A percentile compares a stretch with the other conserved stretches of the same genome.
phyloP scores from a whole-genome alignment of 2,329 filamentous ascomycete species.

The Xylaria sp. region DNA sequence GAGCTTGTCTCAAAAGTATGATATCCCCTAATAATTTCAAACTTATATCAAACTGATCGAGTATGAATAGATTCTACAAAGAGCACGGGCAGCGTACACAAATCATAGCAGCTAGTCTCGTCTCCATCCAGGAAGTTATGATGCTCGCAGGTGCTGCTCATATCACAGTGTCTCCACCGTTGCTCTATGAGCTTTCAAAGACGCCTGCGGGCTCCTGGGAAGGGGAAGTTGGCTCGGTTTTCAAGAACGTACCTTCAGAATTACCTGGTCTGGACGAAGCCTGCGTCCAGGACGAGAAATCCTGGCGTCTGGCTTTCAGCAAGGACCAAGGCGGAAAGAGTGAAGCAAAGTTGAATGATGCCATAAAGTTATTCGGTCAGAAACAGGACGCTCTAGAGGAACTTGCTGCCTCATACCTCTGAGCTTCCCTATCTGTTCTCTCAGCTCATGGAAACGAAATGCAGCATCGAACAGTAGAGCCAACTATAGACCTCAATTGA shows the following conservation, averaged over 20 bases:
- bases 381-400: slow-evolving; percentile 22
- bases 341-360: slow-evolving; percentile 17
- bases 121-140: slow-evolving; percentile 22
- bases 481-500: too few species aligned
- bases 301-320: slow-evolving; percentile 20
- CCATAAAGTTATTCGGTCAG: slow-evolving; percentile 10
- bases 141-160: slow-evolving; percentile 21
- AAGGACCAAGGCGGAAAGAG: slow-evolving; percentile 18
- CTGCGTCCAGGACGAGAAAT: not conserved
- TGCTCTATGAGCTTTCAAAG: slow-evolving; percentile 13
- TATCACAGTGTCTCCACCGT: slow-evolving; percentile 14
- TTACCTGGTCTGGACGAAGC: not conserved
- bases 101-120: slow-evolving; percentile 19
- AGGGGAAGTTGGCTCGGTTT: slow-evolving; percentile 18
- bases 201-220: slow-evolving; percentile 10
- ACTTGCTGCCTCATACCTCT: not conserved
- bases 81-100: slow-evolving; percentile 11
- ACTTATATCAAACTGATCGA: not conserved
- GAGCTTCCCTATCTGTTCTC: not conserved
- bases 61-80: not conserved
- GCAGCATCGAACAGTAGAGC: too few species aligned
- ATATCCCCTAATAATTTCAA: not conserved
- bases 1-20: not conserved
- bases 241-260: not conserved
- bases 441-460: too few species aligned